phyloP scores from a whole-genome alignment of 148 eudicot species.

The Pharnaceum exiguum region DNA sequence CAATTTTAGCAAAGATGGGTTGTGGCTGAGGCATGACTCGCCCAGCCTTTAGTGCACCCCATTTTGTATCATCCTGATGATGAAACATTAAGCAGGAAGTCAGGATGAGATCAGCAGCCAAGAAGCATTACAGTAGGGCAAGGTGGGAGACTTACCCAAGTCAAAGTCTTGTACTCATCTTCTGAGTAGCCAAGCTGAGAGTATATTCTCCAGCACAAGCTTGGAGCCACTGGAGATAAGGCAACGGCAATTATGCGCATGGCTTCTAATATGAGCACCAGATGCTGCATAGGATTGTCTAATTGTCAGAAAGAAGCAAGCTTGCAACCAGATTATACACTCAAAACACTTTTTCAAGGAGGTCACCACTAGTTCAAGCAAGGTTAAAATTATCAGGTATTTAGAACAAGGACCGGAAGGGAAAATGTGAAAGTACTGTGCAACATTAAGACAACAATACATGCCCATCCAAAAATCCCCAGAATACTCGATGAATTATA shows the following conservation, averaged over 20 bases:
- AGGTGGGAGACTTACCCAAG: constrained; percentile 63
- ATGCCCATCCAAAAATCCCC: too few species aligned
- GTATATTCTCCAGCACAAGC: constrained; percentile 70
- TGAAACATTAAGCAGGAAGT: constrained; percentile 10
- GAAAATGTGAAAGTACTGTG: too few species aligned
- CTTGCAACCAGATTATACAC: too few species aligned
- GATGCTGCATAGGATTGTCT: constrained; percentile 51
- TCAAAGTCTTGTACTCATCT: constrained; percentile 54
- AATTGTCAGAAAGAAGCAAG: not conserved
- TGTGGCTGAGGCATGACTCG: constrained; percentile 70
- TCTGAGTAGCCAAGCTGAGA: constrained; percentile 87
- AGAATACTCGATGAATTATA: too few species aligned
- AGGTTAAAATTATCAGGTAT: too few species aligned
- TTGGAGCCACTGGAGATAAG: constrained; percentile 74
- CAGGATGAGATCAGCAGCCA: not conserved
- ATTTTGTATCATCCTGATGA: constrained; percentile 69
- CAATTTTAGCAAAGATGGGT: constrained; percentile 82
- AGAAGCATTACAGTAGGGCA: constrained; percentile 14
- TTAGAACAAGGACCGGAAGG: too few species aligned
- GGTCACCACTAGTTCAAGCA: too few species aligned
- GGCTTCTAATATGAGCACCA: constrained; percentile 79
- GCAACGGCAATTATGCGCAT: constrained; percentile 90
- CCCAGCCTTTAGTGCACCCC: constrained; percentile 92
- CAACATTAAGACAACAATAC: too few species aligned
- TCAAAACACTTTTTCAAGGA: too few species aligned